Evolutionary conservation across 225 moss, liverwort and hornwort genomes (phyloP).

Genomic region (Ulota crispa): DNA sequence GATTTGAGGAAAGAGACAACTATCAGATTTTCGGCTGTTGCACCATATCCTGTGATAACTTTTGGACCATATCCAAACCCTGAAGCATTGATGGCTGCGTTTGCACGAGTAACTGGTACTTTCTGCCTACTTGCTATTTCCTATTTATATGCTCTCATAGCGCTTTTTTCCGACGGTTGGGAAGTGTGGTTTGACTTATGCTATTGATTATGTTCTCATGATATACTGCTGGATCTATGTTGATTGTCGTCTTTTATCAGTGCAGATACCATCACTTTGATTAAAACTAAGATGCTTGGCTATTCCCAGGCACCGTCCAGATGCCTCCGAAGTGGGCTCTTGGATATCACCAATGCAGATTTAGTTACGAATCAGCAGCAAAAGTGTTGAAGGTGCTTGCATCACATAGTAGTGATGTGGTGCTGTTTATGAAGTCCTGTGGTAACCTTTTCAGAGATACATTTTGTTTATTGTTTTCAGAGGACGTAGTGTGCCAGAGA

Average conservation of each 20-base stretch:
- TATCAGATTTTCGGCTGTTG: slow-evolving; percentile 54
- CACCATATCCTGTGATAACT: slow-evolving; percentile 68
- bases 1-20: slow-evolving; percentile 69
- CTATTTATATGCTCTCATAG: background rate
- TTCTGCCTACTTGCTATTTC: background rate
- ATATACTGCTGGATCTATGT: background rate
- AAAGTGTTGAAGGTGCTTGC: slow-evolving; percentile 56
- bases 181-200: background rate
- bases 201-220: background rate
- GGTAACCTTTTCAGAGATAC: background rate
- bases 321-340: slow-evolving; percentile 94
- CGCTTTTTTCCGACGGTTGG: background rate
- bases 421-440: background rate
- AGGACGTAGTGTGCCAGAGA: background rate
- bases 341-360: slow-evolving; percentile 91
- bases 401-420: slow-evolving; percentile 17
- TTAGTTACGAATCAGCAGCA: slow-evolving; percentile 67
- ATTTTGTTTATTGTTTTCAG: background rate
- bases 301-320: slow-evolving; percentile 54
- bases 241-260: background rate
- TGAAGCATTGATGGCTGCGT: slow-evolving; percentile 47
- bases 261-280: background rate
- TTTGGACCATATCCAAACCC: slow-evolving; percentile 83
- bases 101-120: slow-evolving; percentile 66
- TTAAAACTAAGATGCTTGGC: background rate